Conservation (phyloP, 345 rosid species). For the Syzygium jambos region DNA sequence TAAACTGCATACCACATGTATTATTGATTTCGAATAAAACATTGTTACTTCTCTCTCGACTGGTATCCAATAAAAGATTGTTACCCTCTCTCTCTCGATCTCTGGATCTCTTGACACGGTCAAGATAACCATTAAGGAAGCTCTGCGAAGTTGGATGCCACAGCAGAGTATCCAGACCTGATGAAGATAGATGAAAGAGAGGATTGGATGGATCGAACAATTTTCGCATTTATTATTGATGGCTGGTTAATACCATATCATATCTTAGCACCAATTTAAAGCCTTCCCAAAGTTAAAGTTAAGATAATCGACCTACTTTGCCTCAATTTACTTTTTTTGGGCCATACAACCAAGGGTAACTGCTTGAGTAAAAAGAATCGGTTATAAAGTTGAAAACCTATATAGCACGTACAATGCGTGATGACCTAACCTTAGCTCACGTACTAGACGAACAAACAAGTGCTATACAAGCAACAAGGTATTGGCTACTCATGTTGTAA, state of each 20-base stretch:
- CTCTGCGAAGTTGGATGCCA: not conserved
- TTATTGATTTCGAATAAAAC: too few species aligned
- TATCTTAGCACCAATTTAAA: not conserved
- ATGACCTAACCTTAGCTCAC: too few species aligned
- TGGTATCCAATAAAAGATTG: too few species aligned
- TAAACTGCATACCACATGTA: too few species aligned
- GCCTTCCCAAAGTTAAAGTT: not conserved
- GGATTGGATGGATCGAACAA: not conserved
- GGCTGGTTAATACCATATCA: not conserved
- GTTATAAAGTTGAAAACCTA: not conserved
- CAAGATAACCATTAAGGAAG: not conserved
- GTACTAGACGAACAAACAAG: too few species aligned
- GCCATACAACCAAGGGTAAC: not conserved
- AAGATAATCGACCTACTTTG: not conserved
- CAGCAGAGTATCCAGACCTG: not conserved
- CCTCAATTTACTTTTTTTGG: not conserved
- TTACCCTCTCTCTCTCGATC: too few species aligned
- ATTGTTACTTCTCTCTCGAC: too few species aligned
- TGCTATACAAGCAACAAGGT: too few species aligned
- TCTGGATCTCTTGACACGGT: too few species aligned
- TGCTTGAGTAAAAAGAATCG: not conserved
- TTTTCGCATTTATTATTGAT: not conserved
- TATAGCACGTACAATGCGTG: not conserved
- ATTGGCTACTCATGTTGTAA: too few species aligned
- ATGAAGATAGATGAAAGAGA: not conserved